These are phyloP conservation scores for Aspergillus brunneoviolaceus DNA, from an alignment of 2,329 filamentous ascomycete genomes.

Conservation along the genomic window DNA sequence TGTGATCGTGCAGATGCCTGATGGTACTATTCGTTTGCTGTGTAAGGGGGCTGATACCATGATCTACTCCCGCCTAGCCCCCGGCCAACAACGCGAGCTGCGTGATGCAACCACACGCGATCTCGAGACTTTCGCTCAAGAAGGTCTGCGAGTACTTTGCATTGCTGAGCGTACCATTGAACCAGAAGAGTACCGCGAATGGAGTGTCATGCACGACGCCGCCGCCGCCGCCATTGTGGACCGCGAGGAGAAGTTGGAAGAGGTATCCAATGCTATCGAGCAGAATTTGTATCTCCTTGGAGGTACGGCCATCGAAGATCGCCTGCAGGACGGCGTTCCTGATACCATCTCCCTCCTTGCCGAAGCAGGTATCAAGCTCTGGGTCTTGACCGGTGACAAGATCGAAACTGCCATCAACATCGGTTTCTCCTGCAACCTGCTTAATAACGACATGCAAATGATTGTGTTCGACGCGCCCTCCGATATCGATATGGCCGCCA, in stretches of 20 bases:
- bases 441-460: conserved; percentile 34
- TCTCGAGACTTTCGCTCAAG: conserved; percentile 6
- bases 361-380: conserved; percentile 93
- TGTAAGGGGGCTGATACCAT: conserved; percentile 5
- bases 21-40: conserved; percentile 4
- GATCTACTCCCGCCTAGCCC: conserved; percentile 4
- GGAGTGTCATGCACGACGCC: conserved; percentile 7
- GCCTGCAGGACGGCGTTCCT: conserved; percentile 42
- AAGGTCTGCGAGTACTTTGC: conserved; percentile 6
- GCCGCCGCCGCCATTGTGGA: conserved; percentile 6
- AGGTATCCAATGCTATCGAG: conserved; percentile 1
- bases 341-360: conserved; percentile 5
- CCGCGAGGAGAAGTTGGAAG: conserved; percentile 5
- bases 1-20: conserved; percentile 5
- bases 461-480: background rate
- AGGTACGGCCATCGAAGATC: conserved; percentile 76
- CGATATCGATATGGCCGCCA: conserved; percentile 4
- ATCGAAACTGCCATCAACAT: conserved; percentile 99
- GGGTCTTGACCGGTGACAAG: conserved; percentile 97
- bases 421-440: conserved; percentile 67
- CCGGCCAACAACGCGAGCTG: conserved; percentile 2
- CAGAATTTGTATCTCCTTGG: background rate
- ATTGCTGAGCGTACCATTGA: conserved; percentile 4
- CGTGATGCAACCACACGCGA: background rate
- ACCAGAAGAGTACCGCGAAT: background rate